Evolutionary conservation across 352 stramenopile species (phyloP).

Genomic region (Pythium sp.): DNA sequence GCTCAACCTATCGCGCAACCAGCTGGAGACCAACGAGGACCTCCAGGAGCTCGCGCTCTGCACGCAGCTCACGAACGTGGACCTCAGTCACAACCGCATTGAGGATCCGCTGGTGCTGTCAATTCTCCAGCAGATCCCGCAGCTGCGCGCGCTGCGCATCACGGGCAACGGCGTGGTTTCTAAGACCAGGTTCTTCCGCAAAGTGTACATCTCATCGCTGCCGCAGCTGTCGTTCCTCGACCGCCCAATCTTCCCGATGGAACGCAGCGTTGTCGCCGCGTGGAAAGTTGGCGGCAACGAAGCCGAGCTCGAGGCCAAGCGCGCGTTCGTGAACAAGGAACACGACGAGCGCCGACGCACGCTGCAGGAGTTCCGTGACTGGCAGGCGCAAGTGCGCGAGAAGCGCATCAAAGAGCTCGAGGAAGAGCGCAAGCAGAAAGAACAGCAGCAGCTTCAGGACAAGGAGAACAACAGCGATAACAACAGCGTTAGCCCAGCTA

Average conservation of each 20-base stretch:
- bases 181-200: constrained; percentile 92
- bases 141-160: constrained; percentile 75
- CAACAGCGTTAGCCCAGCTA: constrained; percentile 5
- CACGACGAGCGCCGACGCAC: constrained; percentile 62
- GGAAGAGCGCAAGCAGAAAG: constrained; percentile 25
- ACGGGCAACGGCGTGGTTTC: constrained; percentile 91
- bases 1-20: constrained; percentile 90
- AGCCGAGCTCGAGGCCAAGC: constrained; percentile 80
- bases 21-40: constrained; percentile 62
- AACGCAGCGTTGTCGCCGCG: constrained; percentile 78
- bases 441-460: constrained; percentile 30
- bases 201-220: constrained; percentile 88
- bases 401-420: constrained; percentile 59
- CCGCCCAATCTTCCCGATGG: constrained; percentile 91
- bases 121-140: constrained; percentile 77
- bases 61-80: constrained; percentile 82
- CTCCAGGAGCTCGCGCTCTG: constrained; percentile 75
- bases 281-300: constrained; percentile 89
- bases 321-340: constrained; percentile 73
- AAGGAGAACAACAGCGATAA: constrained; percentile 19
- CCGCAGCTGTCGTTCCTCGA: constrained; percentile 90
- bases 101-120: constrained; percentile 73
- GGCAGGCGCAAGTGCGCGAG: constrained; percentile 67
- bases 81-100: constrained; percentile 92
- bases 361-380: constrained; percentile 78